Base-by-base conservation (phyloP, 176 grass and related monocot species). In the Triticum monococcum region DNA sequence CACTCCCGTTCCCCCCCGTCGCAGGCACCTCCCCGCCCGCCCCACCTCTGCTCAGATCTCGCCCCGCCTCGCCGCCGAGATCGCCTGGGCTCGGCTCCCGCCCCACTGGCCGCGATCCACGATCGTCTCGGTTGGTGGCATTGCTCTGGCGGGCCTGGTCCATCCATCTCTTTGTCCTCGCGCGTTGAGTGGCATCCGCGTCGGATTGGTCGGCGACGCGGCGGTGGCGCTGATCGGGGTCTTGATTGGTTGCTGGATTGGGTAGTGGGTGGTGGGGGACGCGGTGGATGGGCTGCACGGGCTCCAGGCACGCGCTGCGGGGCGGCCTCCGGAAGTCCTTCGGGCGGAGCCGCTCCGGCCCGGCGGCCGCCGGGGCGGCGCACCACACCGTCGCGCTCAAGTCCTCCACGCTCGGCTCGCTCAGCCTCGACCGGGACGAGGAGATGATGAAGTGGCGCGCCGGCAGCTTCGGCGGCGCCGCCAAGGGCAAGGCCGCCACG, bases 371-470 rank as follows among this genome's bases (percentile, higher is more conserved):
- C 4, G 50, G 85, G 56, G 59, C 33, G 9, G 65, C 25, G 10
- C 71, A 86, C 88, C 90, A 95, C 80, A 88, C 85, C 78, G 95
- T 94, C 66, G 84, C 90, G 57, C 94, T 96, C 83, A 94, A 87
- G 62, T 96, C 94, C 22, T 91, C 92, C 83, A 99, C 94, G 31
- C 88, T 94, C 14, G 94, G 97, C 1, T 93, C 92, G 9, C 92
- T 96, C 70, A 86, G 83, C 73, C 97, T 97, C 46, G 87, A 97
- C 25, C 90, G 88, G 7, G 81, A 86, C 25, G 94, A 96, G 84
- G 89, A 89, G 59, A 90, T 88, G 90, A 89, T 90, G 81, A 94
- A 90, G 83, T 83, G 68, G 86, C 79, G 82, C 41, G 80, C 86
- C 82, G 89, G 88, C 64, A 37, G 18, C 68, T 63, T 23, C 0